These are phyloP conservation scores for Claviceps digitariae DNA, from an alignment of 2,329 filamentous ascomycete genomes.

Conservation along the genomic window DNA sequence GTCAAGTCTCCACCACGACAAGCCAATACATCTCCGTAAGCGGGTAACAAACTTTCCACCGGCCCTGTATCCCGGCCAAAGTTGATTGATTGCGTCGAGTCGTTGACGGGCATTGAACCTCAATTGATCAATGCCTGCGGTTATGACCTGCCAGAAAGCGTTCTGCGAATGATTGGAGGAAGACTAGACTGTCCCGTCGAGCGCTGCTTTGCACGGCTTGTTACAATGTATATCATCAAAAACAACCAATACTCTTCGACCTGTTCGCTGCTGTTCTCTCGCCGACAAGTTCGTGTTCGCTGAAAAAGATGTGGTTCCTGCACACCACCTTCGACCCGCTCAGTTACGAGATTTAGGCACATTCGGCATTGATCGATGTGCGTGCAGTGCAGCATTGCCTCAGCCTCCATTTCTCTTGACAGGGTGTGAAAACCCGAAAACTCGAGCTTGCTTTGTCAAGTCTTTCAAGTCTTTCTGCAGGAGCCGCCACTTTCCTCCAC, in stretches of 20 bases:
- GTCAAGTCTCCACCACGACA: neutral
- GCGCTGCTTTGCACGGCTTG: neutral
- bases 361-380: neutral
- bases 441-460: neutral
- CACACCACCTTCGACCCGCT: constrained; percentile 14
- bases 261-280: neutral
- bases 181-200: no score
- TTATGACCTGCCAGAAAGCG: neutral
- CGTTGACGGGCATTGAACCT: neutral
- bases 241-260: neutral
- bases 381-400: neutral
- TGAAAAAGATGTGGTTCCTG: constrained; percentile 12
- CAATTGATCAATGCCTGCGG: neutral
- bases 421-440: neutral
- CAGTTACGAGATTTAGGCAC: constrained; percentile 5
- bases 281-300: constrained; percentile 13
- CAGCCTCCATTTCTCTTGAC: neutral
- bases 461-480: no score
- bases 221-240: neutral
- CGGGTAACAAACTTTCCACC: neutral
- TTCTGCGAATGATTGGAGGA: neutral
- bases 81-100: neutral
- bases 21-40: neutral
- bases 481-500: no score
- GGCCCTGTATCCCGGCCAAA: neutral